Evolutionary conservation across 768 basidiomycete genomes (phyloP).

Genomic region (Daedalea quercina): DNA sequence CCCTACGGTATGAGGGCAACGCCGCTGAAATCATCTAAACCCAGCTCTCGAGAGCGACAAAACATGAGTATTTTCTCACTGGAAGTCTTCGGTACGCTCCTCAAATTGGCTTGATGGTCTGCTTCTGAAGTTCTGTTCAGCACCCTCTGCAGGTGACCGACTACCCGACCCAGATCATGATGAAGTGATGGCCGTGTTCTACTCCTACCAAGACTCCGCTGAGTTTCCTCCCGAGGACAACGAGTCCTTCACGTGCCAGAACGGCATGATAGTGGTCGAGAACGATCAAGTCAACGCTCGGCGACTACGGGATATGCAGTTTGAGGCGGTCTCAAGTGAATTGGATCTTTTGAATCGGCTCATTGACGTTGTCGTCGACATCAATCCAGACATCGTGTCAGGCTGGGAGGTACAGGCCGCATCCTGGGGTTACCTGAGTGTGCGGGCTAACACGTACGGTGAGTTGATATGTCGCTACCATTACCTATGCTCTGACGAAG

Average conservation of each 20-base stretch:
- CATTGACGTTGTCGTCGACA: slow-evolving; percentile 62
- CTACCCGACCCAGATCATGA: slow-evolving; percentile 65
- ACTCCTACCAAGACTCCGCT: slow-evolving; percentile 54
- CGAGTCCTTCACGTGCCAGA: slow-evolving; percentile 25
- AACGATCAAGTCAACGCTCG: slow-evolving; percentile 30
- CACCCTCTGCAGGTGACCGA: slow-evolving; percentile 48
- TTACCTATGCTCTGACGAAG: neutral
- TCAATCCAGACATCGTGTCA: slow-evolving; percentile 87
- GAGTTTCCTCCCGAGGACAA: slow-evolving; percentile 29
- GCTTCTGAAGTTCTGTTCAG: slow-evolving; percentile 27
- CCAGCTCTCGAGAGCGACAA: slow-evolving; percentile 49
- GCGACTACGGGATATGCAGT: slow-evolving; percentile 35
- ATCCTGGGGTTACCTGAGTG: slow-evolving; percentile 87
- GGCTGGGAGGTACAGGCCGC: slow-evolving; percentile 89
- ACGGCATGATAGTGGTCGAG: slow-evolving; percentile 50
- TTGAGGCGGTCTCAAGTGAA: slow-evolving; percentile 61
- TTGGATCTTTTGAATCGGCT: slow-evolving; percentile 74
- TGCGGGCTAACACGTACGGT: slow-evolving; percentile 62
- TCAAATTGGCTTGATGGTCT: neutral
- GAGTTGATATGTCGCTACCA: slow-evolving; percentile 4
- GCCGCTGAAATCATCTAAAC: slow-evolving; percentile 34
- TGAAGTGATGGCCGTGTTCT: slow-evolving; percentile 65
- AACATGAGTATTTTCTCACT: slow-evolving; percentile 76
- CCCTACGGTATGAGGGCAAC: slow-evolving; percentile 61
- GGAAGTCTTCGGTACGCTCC: slow-evolving; percentile 76